These are phyloP conservation scores for Sporothrix phasma DNA, from an alignment of 2,329 filamentous ascomycete species.

Conservation along the genomic window DNA sequence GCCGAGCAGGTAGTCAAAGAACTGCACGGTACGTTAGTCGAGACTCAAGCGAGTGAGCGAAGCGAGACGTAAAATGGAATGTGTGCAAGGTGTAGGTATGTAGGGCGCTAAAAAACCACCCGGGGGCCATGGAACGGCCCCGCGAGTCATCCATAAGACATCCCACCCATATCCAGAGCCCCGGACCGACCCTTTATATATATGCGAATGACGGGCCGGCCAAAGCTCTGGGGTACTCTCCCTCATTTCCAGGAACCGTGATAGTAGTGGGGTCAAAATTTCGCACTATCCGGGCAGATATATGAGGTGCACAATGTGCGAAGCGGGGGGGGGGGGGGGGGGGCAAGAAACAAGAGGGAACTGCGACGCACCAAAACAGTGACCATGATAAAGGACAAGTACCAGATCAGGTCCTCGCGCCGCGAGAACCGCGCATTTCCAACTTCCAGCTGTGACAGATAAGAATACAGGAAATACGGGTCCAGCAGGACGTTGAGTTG, in stretches of 20 bases:
- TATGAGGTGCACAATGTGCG: constrained; percentile 38
- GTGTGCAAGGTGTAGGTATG: constrained; percentile 32
- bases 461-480: constrained; percentile 70
- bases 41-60: background rate
- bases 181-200: constrained; percentile 44
- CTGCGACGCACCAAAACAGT: constrained; percentile 78
- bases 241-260: constrained; percentile 78
- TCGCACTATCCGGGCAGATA: constrained; percentile 70
- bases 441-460: constrained; percentile 63
- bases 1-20: constrained; percentile 42
- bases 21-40: constrained; percentile 33
- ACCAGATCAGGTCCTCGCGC: constrained; percentile 72
- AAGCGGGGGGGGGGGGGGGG: constrained; percentile 14
- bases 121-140: constrained; percentile 42
- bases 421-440: constrained; percentile 60
- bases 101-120: constrained; percentile 55
- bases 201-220: constrained; percentile 57
- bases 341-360: background rate
- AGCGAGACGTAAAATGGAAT: background rate
- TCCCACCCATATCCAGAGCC: constrained; percentile 67
- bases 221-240: constrained; percentile 60
- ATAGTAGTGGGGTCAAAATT: constrained; percentile 52
- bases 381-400: constrained; percentile 61
- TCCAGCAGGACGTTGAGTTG: constrained; percentile 53
- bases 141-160: constrained; percentile 60